Base-by-base conservation (phyloP, 208 protist species). In the Angomonas ambiguus region DNA sequence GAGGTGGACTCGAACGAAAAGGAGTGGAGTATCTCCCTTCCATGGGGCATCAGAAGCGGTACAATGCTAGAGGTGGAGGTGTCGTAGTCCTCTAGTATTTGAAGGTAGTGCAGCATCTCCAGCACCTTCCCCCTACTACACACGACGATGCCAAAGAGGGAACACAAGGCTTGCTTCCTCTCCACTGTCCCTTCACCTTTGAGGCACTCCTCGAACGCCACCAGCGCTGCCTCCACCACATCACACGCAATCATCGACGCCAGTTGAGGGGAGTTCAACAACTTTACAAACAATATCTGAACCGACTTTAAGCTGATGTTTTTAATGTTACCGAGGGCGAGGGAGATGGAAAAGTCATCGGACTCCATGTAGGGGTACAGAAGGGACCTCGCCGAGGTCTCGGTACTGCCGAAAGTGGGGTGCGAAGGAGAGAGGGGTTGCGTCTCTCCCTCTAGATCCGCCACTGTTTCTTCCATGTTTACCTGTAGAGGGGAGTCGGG, bases 41-140 rank as follows among this genome's bases (percentile, higher is more conserved):
- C 78, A 34, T 76, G 69, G 6, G 84, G 82, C 5, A 91, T 57
- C 41, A 60, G 57, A 22, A 62, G 68, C 3, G 81, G 72, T 0
- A 76, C 35, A 34, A 81, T 81, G 42, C 42, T 69, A 58, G 65
- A 66, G 6, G 59, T 75, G 56, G 38, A 56, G 6, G 51, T 51
- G 27, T 51, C 49, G 41, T 80, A 80, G 22, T 76, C 57, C 62
- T 94, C 85, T 2, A 94, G 67, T 18, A 91, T 74, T 2, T 73
- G 53, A 5, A 87, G 58, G 60, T 83, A 94, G 16, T 66, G 71
- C 16, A 94, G 72, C 42, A 90, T 49, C 65, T 94, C 88, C 4
- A 75, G 35, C 30, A 92, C 72, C 8, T 75, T 61, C 35, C 84
- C 67, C 11, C 88, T 75, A 0, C 68, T 62, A 25, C 82, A 74